A percentile compares a stretch with the other conserved stretches of the same genome.
Evolutionary conservation across 1,139 yeast genomes (phyloP).

Genomic region (Candida tetrigidarum): DNA sequence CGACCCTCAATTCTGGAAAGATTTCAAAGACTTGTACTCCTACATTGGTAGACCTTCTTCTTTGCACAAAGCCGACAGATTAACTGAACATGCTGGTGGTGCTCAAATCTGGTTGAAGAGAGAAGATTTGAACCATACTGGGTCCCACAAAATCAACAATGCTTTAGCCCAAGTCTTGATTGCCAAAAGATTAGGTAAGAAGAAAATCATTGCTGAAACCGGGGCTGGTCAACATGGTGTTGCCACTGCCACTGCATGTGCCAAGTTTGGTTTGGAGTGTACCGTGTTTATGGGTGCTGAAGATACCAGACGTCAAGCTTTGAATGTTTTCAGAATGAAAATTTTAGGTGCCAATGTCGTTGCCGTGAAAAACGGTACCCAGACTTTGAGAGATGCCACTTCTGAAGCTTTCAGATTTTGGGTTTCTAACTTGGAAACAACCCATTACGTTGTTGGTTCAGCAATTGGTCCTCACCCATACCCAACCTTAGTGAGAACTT

Average conservation of each 20-base stretch:
- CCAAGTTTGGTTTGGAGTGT: slow-evolving; percentile 94
- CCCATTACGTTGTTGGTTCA: slow-evolving; percentile 96
- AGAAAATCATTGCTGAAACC: slow-evolving; percentile 92
- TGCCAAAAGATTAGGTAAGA: slow-evolving; percentile 92
- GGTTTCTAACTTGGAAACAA: slow-evolving; percentile 85
- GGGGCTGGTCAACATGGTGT: slow-evolving; percentile 99
- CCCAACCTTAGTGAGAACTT: slow-evolving; percentile 96
- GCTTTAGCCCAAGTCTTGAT: slow-evolving; percentile 93
- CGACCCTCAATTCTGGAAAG: slow-evolving; percentile 93
- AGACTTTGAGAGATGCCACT: slow-evolving; percentile 96
- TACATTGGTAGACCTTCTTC: slow-evolving; percentile 98
- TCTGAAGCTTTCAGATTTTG: slow-evolving; percentile 95
- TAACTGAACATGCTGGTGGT: slow-evolving; percentile 91
- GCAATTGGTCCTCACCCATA: slow-evolving; percentile 99
- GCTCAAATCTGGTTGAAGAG: slow-evolving; percentile 98
- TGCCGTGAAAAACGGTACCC: slow-evolving; percentile 92
- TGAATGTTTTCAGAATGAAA: slow-evolving; percentile 96
- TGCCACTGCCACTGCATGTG: slow-evolving; percentile 99
- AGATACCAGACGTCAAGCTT: slow-evolving; percentile 97
- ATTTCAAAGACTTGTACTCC: slow-evolving; percentile 74
- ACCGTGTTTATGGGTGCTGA: slow-evolving; percentile 99
- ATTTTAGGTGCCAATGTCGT: slow-evolving; percentile 95
- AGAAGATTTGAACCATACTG: slow-evolving; percentile 98
- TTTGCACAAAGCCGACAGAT: slow-evolving; percentile 87
- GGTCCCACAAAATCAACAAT: slow-evolving; percentile 96